Percentiles rank a stretch among this genome's conserved stretches.
Conservation (phyloP, 1,139 yeast genomes). For the Geotrichum klebahnii region DNA sequence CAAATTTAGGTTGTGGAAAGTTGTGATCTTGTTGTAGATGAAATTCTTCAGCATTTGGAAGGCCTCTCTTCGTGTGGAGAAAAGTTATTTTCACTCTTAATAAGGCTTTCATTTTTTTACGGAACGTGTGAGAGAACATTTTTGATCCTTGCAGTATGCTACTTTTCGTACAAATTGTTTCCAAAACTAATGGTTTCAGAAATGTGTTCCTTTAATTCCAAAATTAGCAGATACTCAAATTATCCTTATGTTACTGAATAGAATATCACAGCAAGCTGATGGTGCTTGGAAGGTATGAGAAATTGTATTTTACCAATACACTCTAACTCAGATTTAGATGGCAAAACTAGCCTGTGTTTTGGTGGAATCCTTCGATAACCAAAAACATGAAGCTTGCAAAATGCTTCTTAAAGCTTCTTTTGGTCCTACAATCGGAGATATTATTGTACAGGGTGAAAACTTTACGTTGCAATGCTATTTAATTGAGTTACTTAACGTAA, state of each 20-base stretch:
- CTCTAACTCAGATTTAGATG: slow-evolving; percentile 7
- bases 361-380: slow-evolving; percentile 11
- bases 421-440: slow-evolving; percentile 11
- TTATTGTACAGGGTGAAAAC: slow-evolving; percentile 11
- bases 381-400: slow-evolving; percentile 18
- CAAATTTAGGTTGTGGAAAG: slow-evolving; percentile 10
- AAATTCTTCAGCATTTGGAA: slow-evolving; percentile 9
- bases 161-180: background rate
- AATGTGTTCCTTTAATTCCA: slow-evolving; percentile 15
- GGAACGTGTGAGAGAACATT: slow-evolving; percentile 21
- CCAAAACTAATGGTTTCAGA: slow-evolving; percentile 8
- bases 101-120: slow-evolving; percentile 19
- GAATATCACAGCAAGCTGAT: slow-evolving; percentile 15
- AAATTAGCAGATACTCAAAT: slow-evolving; percentile 14
- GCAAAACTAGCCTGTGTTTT: slow-evolving; percentile 21
- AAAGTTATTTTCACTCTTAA: slow-evolving; percentile 13
- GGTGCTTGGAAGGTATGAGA: slow-evolving; percentile 21
- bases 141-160: slow-evolving; percentile 19
- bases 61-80: slow-evolving; percentile 13
- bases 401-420: slow-evolving; percentile 13
- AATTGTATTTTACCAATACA: background rate
- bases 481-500: slow-evolving; percentile 13
- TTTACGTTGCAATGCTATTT: slow-evolving; percentile 20
- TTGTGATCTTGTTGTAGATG: slow-evolving; percentile 12
- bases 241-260: slow-evolving; percentile 16